Evolutionary conservation across 345 rosid species (phyloP).

Genomic region (Eucalyptus tenuipes): DNA sequence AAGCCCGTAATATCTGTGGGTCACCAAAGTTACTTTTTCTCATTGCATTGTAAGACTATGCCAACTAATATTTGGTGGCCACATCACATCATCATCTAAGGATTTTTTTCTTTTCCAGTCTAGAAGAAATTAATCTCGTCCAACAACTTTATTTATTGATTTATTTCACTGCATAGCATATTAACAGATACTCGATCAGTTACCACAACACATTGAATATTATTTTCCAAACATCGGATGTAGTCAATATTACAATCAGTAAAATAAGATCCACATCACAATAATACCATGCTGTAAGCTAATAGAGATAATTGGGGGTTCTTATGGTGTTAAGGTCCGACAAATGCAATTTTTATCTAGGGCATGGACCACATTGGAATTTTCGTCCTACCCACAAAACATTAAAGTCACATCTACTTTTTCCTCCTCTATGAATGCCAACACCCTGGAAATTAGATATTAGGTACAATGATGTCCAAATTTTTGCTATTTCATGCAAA

Average conservation of each 20-base stretch:
- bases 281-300: background rate
- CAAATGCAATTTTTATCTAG: background rate
- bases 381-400: background rate
- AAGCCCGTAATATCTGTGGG: background rate
- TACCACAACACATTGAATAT: background rate
- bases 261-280: background rate
- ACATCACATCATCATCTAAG: background rate
- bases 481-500: background rate
- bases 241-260: background rate
- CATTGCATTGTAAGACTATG: background rate
- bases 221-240: background rate
- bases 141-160: background rate
- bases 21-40: background rate
- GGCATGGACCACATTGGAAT: background rate
- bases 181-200: background rate
- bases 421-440: background rate
- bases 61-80: background rate
- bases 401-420: background rate
- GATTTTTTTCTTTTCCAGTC: background rate
- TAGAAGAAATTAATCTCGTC: background rate
- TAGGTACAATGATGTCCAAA: background rate
- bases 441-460: background rate
- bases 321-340: background rate
- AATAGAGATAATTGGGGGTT: background rate
- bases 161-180: background rate